phyloP scores from a whole-genome alignment of 306 rosid species.

The Psophocarpus tetragonolobus region DNA sequence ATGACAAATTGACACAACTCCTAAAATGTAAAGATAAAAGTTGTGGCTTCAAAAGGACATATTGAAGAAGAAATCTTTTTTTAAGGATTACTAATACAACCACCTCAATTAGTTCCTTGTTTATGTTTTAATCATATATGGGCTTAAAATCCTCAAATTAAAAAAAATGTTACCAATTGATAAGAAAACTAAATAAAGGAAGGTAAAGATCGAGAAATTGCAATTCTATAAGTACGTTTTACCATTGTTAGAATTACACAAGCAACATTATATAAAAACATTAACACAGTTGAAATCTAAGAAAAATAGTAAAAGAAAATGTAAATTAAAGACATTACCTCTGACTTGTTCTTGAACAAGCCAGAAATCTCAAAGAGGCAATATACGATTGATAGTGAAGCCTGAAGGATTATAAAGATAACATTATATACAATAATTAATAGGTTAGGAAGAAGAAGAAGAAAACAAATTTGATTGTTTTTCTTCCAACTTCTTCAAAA shows the following conservation, averaged over 20 bases:
- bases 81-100: not conserved
- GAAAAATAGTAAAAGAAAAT: not conserved
- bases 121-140: not conserved
- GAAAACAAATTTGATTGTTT: not conserved
- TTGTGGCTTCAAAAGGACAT: not conserved
- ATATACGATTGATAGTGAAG: not conserved
- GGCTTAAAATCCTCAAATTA: too few species aligned
- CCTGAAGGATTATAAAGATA: not conserved
- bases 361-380: conserved; percentile 28
- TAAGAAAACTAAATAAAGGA: not conserved
- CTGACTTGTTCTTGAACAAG: conserved; percentile 30
- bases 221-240: not conserved
- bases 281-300: not conserved
- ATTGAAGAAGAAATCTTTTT: not conserved
- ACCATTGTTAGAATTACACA: not conserved
- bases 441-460: conserved; percentile 18
- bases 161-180: not conserved
- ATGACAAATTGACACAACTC: not conserved
- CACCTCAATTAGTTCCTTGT: not conserved
- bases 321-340: not conserved
- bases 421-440: not conserved
- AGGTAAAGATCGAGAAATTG: not conserved
- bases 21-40: not conserved
- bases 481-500: conserved; percentile 28
- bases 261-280: not conserved